Evolutionary conservation across 306 rosid species (phyloP).

Genomic region (Pyrus bretschneideri): DNA sequence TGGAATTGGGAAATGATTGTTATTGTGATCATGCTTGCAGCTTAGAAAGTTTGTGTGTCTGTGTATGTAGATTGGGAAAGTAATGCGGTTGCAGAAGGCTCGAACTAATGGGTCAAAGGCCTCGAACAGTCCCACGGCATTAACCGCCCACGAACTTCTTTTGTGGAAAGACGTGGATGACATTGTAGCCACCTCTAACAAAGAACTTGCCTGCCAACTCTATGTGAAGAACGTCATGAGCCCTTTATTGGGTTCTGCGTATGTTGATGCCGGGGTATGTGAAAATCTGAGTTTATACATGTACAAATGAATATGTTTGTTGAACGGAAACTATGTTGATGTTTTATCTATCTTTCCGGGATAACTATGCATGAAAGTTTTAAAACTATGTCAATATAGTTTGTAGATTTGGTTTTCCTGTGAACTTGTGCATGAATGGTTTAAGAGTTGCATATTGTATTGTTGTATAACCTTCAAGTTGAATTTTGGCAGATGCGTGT

Average conservation of each 20-base stretch:
- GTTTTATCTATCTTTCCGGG: not conserved
- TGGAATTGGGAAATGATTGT: not conserved
- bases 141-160: slow-evolving; percentile 46
- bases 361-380: not conserved
- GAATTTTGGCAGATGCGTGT: slow-evolving; percentile 42
- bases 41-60: not conserved
- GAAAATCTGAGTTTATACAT: not conserved
- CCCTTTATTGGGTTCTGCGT: slow-evolving; percentile 72
- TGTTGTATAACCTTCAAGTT: slow-evolving; percentile 16
- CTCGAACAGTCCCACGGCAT: slow-evolving; percentile 35
- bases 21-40: not conserved
- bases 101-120: slow-evolving; percentile 26
- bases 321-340: not conserved
- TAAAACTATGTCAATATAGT: not conserved
- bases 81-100: slow-evolving; percentile 67
- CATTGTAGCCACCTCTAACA: slow-evolving; percentile 42
- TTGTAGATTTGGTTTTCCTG: not conserved
- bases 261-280: slow-evolving; percentile 77
- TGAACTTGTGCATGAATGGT: not conserved
- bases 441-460: not conserved
- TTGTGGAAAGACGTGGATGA: slow-evolving; percentile 62
- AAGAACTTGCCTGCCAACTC: slow-evolving; percentile 40
- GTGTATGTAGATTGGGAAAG: slow-evolving; percentile 63
- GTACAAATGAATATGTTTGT: not conserved
- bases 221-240: slow-evolving; percentile 59